Evolutionary conservation across 176 grass and related monocot species (phyloP).

Genomic region (Ensete ventricosum): DNA sequence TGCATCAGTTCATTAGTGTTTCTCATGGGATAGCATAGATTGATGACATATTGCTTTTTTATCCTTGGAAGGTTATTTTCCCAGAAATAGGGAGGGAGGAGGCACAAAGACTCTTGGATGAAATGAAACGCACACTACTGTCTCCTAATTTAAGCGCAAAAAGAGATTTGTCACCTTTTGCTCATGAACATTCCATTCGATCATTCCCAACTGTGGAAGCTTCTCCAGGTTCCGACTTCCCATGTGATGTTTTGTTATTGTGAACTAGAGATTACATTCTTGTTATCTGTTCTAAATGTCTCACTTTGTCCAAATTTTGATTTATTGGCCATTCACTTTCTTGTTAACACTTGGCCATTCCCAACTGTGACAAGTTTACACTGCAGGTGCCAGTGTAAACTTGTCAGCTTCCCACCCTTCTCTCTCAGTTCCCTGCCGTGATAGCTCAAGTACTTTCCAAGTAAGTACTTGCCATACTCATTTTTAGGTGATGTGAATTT

Average conservation of each 20-base stretch:
- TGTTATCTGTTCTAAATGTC: too few relatives aligned
- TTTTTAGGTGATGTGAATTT: not conserved
- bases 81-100: conserved; percentile 50
- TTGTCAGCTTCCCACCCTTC: not conserved
- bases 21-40: not conserved
- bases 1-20: not conserved
- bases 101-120: conserved; percentile 35
- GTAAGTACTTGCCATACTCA: not conserved
- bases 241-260: not conserved
- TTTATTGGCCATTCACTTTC: not conserved
- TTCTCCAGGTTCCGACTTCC: conserved; percentile 9
- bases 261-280: not conserved
- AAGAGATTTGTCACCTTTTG: not conserved
- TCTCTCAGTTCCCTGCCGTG: not conserved
- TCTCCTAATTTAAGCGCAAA: conserved; percentile 17
- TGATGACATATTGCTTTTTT: conserved; percentile 6
- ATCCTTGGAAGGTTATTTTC: conserved; percentile 39
- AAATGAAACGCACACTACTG: conserved; percentile 25
- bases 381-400: conserved; percentile 3
- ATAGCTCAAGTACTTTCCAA: conserved; percentile 2
- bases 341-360: not conserved
- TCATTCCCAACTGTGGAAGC: not conserved
- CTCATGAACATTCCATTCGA: conserved; percentile 3
- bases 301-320: too few relatives aligned
- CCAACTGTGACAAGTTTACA: too few relatives aligned